These are phyloP conservation scores for Trebouxia sp. DNA, from an alignment of 139 green algal species.

Conservation along the genomic window DNA sequence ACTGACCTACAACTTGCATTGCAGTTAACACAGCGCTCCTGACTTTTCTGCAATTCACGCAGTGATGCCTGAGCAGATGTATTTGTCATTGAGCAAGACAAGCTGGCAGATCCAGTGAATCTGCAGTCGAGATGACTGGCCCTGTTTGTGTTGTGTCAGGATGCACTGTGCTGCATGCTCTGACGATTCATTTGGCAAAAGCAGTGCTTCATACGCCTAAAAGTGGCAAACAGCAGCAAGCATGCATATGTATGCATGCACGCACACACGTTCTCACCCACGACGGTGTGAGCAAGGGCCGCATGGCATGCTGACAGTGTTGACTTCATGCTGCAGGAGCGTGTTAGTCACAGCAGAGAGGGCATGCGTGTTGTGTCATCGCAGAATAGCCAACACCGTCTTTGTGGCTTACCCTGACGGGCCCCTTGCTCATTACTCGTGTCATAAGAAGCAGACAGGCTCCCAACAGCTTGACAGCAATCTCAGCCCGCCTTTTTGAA, in stretches of 20 bases:
- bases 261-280: no score
- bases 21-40: no score
- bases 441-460: slow-evolving; percentile 48
- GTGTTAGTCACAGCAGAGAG: slow-evolving; percentile 73
- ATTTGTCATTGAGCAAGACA: background rate
- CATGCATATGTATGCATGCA: no score
- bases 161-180: no score
- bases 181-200: no score
- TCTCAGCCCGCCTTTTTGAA: background rate
- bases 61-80: background rate
- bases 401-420: slow-evolving; percentile 75
- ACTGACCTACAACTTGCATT: background rate
- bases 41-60: background rate
- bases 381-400: slow-evolving; percentile 74
- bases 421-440: slow-evolving; percentile 77
- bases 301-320: background rate
- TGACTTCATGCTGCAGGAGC: slow-evolving; percentile 32
- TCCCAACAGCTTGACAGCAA: background rate
- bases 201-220: no score
- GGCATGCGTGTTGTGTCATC: slow-evolving; percentile 82
- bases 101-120: no score
- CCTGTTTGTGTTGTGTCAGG: no score
- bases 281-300: no score
- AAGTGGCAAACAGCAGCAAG: background rate
- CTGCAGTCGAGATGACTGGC: no score